Percentiles rank a stretch among this genome's conserved stretches.
Evolutionary conservation across 2,329 filamentous ascomycete genomes (phyloP).

Genomic region (Trichoderma asperellum): DNA sequence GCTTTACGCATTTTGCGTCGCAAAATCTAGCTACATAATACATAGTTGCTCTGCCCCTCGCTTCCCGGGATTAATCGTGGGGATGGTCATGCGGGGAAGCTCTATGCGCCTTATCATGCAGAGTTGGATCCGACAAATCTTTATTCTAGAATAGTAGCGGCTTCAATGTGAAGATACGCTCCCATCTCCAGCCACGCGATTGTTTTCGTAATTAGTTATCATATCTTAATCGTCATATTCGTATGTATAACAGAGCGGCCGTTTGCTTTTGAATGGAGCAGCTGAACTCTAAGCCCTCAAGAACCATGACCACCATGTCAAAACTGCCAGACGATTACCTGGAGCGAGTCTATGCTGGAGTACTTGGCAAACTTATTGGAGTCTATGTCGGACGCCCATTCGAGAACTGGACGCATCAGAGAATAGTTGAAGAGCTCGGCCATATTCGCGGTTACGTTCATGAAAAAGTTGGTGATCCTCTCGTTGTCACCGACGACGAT

Average conservation of each 20-base stretch:
- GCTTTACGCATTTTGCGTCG: not conserved
- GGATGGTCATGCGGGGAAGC: conserved; percentile 14
- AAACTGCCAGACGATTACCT: conserved; percentile 37
- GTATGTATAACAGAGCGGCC: no score
- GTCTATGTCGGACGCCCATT: conserved; percentile 46
- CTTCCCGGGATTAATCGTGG: conserved; percentile 10
- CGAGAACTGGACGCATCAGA: conserved; percentile 44
- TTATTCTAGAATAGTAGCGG: not conserved
- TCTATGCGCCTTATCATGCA: not conserved
- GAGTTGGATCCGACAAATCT: not conserved
- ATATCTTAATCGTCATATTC: no score
- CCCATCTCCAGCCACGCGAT: not conserved
- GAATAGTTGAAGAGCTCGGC: conserved; percentile 40
- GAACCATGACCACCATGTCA: not conserved
- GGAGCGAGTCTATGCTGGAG: conserved; percentile 44
- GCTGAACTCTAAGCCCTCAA: not conserved
- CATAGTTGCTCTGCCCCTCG: not conserved
- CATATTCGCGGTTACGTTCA: conserved; percentile 42
- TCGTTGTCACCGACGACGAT: conserved; percentile 43
- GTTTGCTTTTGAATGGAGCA: not conserved
- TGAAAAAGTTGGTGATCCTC: conserved; percentile 35
- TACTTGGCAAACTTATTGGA: conserved; percentile 45
- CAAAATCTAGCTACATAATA: not conserved
- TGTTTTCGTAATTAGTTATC: not conserved
- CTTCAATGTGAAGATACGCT: not conserved